Evolutionary conservation across 2,329 filamentous ascomycete genomes (phyloP).

Genomic region (Aureobasidium lini): DNA sequence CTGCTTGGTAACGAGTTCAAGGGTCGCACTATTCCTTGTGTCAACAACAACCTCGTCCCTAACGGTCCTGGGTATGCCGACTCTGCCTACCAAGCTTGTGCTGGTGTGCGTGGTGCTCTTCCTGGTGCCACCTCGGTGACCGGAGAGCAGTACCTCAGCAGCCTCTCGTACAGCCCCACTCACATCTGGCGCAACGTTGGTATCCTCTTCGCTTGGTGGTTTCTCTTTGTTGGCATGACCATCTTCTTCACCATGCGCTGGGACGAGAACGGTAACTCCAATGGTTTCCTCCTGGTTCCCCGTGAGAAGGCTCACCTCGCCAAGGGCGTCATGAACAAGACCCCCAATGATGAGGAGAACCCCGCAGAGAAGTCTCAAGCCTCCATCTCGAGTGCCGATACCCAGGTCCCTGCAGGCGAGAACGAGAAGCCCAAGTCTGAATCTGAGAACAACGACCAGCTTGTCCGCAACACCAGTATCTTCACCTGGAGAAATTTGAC

Average conservation of each 20-base stretch:
- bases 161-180: conserved; percentile 41
- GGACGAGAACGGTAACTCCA: conserved; percentile 46
- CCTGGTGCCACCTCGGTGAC: conserved; percentile 48
- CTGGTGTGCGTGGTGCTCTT: conserved; percentile 49
- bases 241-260: conserved; percentile 51
- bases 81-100: conserved; percentile 28
- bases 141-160: conserved; percentile 54
- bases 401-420: neutral
- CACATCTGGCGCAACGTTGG: conserved; percentile 54
- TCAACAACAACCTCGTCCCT: conserved; percentile 34
- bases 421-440: conserved; percentile 1
- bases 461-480: conserved; percentile 22
- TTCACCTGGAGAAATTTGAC: conserved; percentile 81
- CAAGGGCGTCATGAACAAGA: conserved; percentile 34
- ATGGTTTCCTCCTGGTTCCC: conserved; percentile 53
- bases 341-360: conserved; percentile 34
- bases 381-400: conserved; percentile 11
- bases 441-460: conserved; percentile 13
- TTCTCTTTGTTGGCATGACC: conserved; percentile 50
- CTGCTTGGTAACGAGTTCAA: conserved; percentile 50
- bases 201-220: conserved; percentile 60
- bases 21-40: conserved; percentile 50
- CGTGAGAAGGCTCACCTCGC: conserved; percentile 46
- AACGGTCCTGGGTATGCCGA: conserved; percentile 33
- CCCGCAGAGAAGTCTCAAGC: conserved; percentile 18